Base-by-base conservation (phyloP, 345 rosid species). In the Excoecaria cochinchinensis region DNA sequence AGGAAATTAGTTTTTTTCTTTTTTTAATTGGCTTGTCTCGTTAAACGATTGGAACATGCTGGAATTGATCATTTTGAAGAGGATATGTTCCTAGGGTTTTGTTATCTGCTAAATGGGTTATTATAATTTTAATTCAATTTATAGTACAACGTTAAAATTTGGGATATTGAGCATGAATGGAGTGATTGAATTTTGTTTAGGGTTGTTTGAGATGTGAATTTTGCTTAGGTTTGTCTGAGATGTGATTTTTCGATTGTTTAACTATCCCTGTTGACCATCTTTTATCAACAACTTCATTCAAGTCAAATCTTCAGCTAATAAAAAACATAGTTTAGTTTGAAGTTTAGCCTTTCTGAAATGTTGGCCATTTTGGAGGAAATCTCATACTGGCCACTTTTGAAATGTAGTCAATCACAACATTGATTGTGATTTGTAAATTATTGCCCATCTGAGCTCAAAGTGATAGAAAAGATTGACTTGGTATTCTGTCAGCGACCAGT, bases 51-150 rank as follows among this genome's bases (percentile, higher is more conserved):
- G 42, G 53, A 59, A 44, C 16, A 16, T 3, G 36, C 59, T 8
- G 21, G 22, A 58, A 11, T 21, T 15, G 24, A 22, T 52, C 22
- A 22, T 39, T 74, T 74, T 53, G 6, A 25, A 22, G 3, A 36
- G 46, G 58, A 3, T 12, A 13, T 15, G 61, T 22, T 55, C 39
- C 40, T 24, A 64, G 75, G 75, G 78, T 73, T n/a, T n/a, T n/a
- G n/a, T n/a, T n/a, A n/a, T n/a, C n/a, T n/a, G n/a, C n/a, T n/a
- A n/a, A n/a, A n/a, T 38, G 52, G 63, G 42, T 56, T 3, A 39
- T 25, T 70, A 8, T 56, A 42, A 57, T 71, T 60, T 57, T 15
- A 60, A 10, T 42, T 46, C n/a, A 56, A 36, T 57, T 75, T 47
- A 5, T 58, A 10, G 44, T 7, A 42, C 22, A 11, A 55, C 31